Percentiles rank a stretch among this genome's conserved stretches.
Evolutionary conservation across 1,284 basidiomycete genomes (phyloP).

Genomic region (Leccinum solheimii): DNA sequence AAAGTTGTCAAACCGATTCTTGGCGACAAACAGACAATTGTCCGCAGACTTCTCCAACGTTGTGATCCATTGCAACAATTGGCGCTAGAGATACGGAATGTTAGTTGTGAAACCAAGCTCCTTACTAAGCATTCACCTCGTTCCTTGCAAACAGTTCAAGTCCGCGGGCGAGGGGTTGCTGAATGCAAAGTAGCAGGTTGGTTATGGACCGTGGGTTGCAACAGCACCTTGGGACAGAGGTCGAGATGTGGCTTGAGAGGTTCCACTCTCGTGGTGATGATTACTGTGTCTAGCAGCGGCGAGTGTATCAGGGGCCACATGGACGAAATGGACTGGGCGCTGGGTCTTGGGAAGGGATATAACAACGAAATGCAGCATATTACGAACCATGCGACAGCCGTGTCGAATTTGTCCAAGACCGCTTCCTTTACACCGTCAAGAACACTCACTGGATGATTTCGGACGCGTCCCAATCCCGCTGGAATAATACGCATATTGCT

Average conservation of each 20-base stretch:
- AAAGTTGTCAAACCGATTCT: too few species aligned
- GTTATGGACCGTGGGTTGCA: too few species aligned
- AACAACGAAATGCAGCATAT: not conserved
- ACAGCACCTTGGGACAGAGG: too few species aligned
- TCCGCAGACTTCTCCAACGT: too few species aligned
- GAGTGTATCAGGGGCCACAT: constrained; percentile 8
- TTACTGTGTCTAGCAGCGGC: not conserved
- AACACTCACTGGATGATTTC: constrained; percentile 19
- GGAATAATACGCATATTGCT: constrained; percentile 39
- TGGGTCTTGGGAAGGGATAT: not conserved
- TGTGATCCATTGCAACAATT: too few species aligned
- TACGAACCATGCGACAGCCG: constrained; percentile 30
- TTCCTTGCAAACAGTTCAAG: too few species aligned
- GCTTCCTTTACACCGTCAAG: constrained; percentile 18
- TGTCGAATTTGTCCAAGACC: constrained; percentile 26
- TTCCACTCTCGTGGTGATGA: constrained; percentile 2
- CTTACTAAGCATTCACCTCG: too few species aligned
- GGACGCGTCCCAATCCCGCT: constrained; percentile 42
- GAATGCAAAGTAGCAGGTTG: too few species aligned
- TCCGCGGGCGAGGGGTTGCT: too few species aligned
- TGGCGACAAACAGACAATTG: too few species aligned
- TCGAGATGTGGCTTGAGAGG: not conserved
- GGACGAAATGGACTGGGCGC: constrained; percentile 4
- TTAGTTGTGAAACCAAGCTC: too few species aligned
- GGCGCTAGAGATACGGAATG: too few species aligned